Percentiles rank a stretch among this genome's conserved stretches.
These are phyloP conservation scores for Chenopodium suecicum DNA, from an alignment of 148 eudicot species.

Conservation along the genomic window DNA sequence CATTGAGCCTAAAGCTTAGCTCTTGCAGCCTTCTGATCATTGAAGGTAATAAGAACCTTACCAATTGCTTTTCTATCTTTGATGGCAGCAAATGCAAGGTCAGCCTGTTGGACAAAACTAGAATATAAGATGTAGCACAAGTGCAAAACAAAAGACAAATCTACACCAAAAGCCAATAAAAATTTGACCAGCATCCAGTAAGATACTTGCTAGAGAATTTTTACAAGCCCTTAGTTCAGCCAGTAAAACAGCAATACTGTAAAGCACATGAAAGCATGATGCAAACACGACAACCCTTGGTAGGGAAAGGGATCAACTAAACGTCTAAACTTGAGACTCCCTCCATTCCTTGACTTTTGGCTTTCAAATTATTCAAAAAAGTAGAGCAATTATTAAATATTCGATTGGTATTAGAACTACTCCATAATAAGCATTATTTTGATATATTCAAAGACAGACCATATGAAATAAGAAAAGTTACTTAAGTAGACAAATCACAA, in stretches of 20 bases:
- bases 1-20: slow-evolving; percentile 53
- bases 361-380: too few relatives aligned
- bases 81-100: slow-evolving; percentile 84
- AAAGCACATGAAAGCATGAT: not conserved
- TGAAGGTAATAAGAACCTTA: slow-evolving; percentile 77
- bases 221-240: not conserved
- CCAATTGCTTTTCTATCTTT: slow-evolving; percentile 84
- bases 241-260: not conserved
- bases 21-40: slow-evolving; percentile 47
- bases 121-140: not conserved
- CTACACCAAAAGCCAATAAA: not conserved
- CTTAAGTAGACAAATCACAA: too few relatives aligned
- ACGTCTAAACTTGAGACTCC: too few relatives aligned
- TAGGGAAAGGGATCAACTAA: too few relatives aligned
- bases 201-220: not conserved
- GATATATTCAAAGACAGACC: too few relatives aligned
- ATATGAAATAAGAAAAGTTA: too few relatives aligned
- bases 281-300: not conserved
- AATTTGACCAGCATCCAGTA: not conserved
- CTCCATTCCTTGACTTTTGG: too few relatives aligned
- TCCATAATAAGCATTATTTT: too few relatives aligned
- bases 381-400: too few relatives aligned
- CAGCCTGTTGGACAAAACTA: slow-evolving; percentile 50
- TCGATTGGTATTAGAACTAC: too few relatives aligned
- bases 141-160: not conserved